phyloP scores from a whole-genome alignment of 192 early-diverging fungal genomes.

The Umbelopsis sp. region DNA sequence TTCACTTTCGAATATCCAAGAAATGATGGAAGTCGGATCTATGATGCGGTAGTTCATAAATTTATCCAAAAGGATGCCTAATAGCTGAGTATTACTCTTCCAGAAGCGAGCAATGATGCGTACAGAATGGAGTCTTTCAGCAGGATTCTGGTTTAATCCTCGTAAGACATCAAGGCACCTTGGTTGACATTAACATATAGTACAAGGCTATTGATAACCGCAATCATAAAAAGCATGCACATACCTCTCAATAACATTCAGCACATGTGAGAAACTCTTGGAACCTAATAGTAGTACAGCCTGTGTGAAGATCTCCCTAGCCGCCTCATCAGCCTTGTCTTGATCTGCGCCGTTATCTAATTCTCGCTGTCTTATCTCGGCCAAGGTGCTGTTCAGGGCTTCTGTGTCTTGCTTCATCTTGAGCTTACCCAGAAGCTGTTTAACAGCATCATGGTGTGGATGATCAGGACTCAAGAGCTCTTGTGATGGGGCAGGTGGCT shows the following conservation, averaged over 20 bases:
- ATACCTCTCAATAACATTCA: conserved; percentile 90
- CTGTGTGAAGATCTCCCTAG: conserved; percentile 76
- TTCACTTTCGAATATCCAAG: conserved; percentile 72
- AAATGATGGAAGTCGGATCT: conserved; percentile 78
- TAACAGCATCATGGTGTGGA: conserved; percentile 43
- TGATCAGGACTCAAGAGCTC: conserved; percentile 62
- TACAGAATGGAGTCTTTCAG: conserved; percentile 75
- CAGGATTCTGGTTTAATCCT: conserved; percentile 55
- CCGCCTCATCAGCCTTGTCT: conserved; percentile 54
- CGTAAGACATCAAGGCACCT: conserved; percentile 70
- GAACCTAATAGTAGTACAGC: conserved; percentile 84
- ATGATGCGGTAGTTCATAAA: conserved; percentile 94
- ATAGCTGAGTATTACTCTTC: conserved; percentile 85
- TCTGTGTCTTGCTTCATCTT: conserved; percentile 49
- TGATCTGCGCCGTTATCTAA: conserved; percentile 29
- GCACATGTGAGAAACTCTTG: conserved; percentile 92
- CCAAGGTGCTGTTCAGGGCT: conserved; percentile 44
- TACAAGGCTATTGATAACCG: too few species aligned
- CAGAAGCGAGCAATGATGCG: conserved; percentile 84
- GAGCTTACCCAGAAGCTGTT: conserved; percentile 43
- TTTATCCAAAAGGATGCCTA: conserved; percentile 93
- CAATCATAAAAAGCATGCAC: conserved; percentile 31
- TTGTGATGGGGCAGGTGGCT: conserved; percentile 72
- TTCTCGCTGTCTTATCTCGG: conserved; percentile 44
- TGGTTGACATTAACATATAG: neutral